Conservation (phyloP, 768 basidiomycete genomes). For the Trichaptum fuscoviolaceum region DNA sequence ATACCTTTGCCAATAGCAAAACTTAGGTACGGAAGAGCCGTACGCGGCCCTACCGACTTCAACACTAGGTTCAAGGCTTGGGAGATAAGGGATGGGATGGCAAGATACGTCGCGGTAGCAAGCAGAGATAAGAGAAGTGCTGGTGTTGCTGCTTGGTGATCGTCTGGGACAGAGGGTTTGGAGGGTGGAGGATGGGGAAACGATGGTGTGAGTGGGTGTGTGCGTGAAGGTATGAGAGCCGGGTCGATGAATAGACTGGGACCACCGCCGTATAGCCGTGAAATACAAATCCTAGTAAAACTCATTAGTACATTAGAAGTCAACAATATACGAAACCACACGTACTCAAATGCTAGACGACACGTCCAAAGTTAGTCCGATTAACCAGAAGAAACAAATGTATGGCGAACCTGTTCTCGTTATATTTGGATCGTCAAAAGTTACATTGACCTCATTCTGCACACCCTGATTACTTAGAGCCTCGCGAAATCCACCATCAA, state of each 20-base stretch:
- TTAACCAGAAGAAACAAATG: not conserved
- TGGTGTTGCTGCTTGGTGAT: conserved; percentile 72
- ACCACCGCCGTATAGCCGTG: conserved; percentile 83
- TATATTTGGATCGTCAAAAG: conserved; percentile 83
- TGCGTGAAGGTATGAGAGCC: conserved; percentile 55
- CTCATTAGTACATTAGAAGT: conserved; percentile 8
- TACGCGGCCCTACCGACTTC: conserved; percentile 72
- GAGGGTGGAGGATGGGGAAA: conserved; percentile 32
- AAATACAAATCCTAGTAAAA: conserved; percentile 65
- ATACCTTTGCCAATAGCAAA: conserved; percentile 78
- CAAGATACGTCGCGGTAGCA: conserved; percentile 82
- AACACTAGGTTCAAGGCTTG: conserved; percentile 71
- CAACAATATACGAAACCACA: conserved; percentile 15
- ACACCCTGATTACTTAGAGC: conserved; percentile 31
- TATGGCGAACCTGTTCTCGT: conserved; percentile 67
- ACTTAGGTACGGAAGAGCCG: conserved; percentile 68
- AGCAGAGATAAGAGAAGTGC: conserved; percentile 81
- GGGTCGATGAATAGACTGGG: conserved; percentile 68
- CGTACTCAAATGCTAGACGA: conserved; percentile 80
- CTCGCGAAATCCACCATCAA: conserved; percentile 75
- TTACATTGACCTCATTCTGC: conserved; percentile 58
- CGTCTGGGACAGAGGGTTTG: conserved; percentile 34
- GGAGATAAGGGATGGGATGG: conserved; percentile 69
- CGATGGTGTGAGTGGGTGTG: conserved; percentile 67
- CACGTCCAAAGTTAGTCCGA: conserved; percentile 14